These are phyloP conservation scores for Xylariaceae sp. DNA, from an alignment of 2,329 filamentous ascomycete genomes.

Conservation along the genomic window DNA sequence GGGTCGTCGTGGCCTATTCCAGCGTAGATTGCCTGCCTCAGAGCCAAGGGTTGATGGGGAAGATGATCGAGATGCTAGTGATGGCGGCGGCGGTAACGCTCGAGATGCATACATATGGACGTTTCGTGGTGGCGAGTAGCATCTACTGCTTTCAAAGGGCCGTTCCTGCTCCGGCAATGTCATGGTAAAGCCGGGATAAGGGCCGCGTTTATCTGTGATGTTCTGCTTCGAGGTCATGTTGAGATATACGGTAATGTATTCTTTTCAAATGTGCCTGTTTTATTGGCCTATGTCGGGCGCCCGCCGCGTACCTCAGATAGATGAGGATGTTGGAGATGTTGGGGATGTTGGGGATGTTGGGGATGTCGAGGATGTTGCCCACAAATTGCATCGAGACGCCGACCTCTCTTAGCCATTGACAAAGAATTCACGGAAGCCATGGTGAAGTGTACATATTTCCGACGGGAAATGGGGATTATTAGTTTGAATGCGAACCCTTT, in stretches of 20 bases:
- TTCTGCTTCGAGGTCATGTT: slow-evolving; percentile 1
- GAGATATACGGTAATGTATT: not conserved
- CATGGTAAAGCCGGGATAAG: not conserved
- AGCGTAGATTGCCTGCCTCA: slow-evolving; percentile 7
- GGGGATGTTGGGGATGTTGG: too few species aligned
- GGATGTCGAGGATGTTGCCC: not conserved
- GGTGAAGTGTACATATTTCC: not conserved
- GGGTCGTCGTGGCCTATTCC: not conserved
- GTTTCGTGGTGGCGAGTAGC: slow-evolving; percentile 14
- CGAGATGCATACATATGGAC: slow-evolving; percentile 10
- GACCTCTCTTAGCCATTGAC: slow-evolving; percentile 1
- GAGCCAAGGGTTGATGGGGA: slow-evolving; percentile 18
- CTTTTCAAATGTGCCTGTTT: not conserved
- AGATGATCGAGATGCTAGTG: slow-evolving; percentile 2
- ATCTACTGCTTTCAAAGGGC: not conserved
- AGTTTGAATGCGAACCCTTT: slow-evolving; percentile 5
- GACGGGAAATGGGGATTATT: not conserved
- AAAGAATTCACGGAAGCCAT: slow-evolving; percentile 8
- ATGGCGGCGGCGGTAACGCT: slow-evolving; percentile 18
- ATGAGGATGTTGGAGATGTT: too few species aligned
- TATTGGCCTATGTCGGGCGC: not conserved
- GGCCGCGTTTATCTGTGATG: slow-evolving; percentile 10
- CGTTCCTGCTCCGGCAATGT: slow-evolving; percentile 2
- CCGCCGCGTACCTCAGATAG: not conserved
- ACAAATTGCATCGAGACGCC: not conserved